Conservation (phyloP, 1,284 basidiomycete species). For the Fereydounia khargensis region DNA sequence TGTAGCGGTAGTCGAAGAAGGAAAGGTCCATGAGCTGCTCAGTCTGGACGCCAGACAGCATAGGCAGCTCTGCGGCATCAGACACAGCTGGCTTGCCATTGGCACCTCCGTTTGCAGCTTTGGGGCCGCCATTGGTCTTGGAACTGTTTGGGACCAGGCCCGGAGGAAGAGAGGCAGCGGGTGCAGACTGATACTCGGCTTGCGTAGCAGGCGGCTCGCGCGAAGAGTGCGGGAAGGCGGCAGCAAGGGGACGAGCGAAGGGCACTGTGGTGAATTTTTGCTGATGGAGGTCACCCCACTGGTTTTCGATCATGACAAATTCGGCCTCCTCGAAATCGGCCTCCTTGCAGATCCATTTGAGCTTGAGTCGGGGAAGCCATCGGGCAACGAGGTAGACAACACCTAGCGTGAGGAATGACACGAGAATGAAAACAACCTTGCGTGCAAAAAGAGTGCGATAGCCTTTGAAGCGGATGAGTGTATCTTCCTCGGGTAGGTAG, state of each 20-base stretch:
- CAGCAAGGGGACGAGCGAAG: constrained; percentile 48
- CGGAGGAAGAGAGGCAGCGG: constrained; percentile 19
- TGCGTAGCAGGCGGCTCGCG: constrained; percentile 51
- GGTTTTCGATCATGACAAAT: constrained; percentile 76
- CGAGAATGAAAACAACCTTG: constrained; percentile 70
- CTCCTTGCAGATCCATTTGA: constrained; percentile 80
- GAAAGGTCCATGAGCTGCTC: constrained; percentile 55
- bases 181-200: constrained; percentile 38
- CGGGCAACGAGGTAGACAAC: constrained; percentile 78
- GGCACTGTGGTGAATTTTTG: constrained; percentile 40
- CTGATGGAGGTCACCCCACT: constrained; percentile 53
- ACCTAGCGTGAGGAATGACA: constrained; percentile 73
- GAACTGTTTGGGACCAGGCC: constrained; percentile 8
- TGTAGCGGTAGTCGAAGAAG: constrained; percentile 71
- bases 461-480: constrained; percentile 83
- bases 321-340: constrained; percentile 74
- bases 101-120: constrained; percentile 33
- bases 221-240: constrained; percentile 52
- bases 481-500: constrained; percentile 87
- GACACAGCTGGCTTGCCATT: constrained; percentile 14
- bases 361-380: constrained; percentile 89
- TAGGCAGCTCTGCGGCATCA: constrained; percentile 7
- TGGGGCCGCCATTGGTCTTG: constrained; percentile 26
- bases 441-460: constrained; percentile 72
- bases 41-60: constrained; percentile 44